phyloP scores from a whole-genome alignment of 352 stramenopile species.

The Salisapilia sapeloensis region DNA sequence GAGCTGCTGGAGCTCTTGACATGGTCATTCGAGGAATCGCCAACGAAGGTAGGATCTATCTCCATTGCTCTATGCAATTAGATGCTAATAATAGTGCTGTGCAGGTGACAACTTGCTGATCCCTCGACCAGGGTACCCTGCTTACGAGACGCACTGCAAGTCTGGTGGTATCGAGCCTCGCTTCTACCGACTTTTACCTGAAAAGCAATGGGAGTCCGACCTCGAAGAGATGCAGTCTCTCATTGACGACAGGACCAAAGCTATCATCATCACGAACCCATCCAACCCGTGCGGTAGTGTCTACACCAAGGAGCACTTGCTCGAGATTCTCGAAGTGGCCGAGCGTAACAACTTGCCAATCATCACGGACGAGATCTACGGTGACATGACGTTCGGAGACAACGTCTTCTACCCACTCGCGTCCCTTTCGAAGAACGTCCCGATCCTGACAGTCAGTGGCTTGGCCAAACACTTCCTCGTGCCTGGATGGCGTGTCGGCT shows the following conservation, averaged over 20 bases:
- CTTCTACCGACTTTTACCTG: constrained; percentile 82
- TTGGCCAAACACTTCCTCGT: constrained; percentile 95
- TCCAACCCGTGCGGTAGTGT: constrained; percentile 91
- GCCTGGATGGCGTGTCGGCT: constrained; percentile 91
- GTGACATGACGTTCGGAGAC: constrained; percentile 62
- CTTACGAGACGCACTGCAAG: constrained; percentile 91
- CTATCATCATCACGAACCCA: constrained; percentile 93
- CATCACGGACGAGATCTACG: constrained; percentile 82
- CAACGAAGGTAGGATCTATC: too few relatives aligned
- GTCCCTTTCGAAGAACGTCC: constrained; percentile 63
- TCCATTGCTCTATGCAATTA: too few relatives aligned
- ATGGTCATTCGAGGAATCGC: constrained; percentile 82
- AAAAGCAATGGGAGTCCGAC: constrained; percentile 87
- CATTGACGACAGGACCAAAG: constrained; percentile 67
- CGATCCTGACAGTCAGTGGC: constrained; percentile 63
- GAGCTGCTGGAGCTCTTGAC: constrained; percentile 88
- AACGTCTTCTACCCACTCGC: constrained; percentile 76
- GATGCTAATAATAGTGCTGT: too few relatives aligned
- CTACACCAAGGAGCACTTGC: constrained; percentile 77
- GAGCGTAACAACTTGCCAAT: constrained; percentile 84
- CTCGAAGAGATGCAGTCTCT: constrained; percentile 82
- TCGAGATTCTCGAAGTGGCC: constrained; percentile 56
- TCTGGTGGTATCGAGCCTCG: constrained; percentile 82
- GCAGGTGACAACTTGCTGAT: constrained; percentile 87
- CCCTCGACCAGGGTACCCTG: constrained; percentile 85